These are phyloP conservation scores for Abrus precatorius DNA, from an alignment of 306 rosid species.

Conservation along the genomic window DNA sequence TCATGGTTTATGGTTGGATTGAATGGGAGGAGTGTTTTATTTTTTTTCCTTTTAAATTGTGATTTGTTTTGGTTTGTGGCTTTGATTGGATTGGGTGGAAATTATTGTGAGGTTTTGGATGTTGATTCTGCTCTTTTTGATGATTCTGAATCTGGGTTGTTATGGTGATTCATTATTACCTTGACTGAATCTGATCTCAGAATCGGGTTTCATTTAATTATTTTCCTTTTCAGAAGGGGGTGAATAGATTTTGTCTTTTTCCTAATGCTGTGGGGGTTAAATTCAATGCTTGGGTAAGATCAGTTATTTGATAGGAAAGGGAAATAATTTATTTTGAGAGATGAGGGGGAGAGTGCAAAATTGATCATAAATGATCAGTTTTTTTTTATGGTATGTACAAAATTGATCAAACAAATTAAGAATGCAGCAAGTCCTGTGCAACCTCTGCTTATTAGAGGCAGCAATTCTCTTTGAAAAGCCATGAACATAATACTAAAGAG, in stretches of 20 bases:
- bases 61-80: not conserved
- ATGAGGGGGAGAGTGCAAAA: not conserved
- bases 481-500: not conserved
- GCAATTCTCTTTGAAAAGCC: not conserved
- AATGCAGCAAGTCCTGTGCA: slow-evolving; percentile 33
- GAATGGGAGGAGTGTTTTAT: not conserved
- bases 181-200: not conserved
- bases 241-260: slow-evolving; percentile 12
- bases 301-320: not conserved
- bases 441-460: not conserved
- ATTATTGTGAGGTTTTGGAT: slow-evolving; percentile 31
- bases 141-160: slow-evolving; percentile 16
- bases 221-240: not conserved
- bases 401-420: not conserved
- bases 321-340: not conserved
- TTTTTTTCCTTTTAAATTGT: not conserved
- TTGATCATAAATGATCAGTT: too few relatives aligned
- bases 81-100: not conserved
- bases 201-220: not conserved
- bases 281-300: slow-evolving; percentile 25
- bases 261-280: not conserved
- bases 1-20: slow-evolving; percentile 7
- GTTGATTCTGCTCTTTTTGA: slow-evolving; percentile 12
- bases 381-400: not conserved
- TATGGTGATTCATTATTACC: slow-evolving; percentile 5